Evolutionary conservation across 306 rosid genomes (phyloP).

Genomic region (Astragalus membranaceus): DNA sequence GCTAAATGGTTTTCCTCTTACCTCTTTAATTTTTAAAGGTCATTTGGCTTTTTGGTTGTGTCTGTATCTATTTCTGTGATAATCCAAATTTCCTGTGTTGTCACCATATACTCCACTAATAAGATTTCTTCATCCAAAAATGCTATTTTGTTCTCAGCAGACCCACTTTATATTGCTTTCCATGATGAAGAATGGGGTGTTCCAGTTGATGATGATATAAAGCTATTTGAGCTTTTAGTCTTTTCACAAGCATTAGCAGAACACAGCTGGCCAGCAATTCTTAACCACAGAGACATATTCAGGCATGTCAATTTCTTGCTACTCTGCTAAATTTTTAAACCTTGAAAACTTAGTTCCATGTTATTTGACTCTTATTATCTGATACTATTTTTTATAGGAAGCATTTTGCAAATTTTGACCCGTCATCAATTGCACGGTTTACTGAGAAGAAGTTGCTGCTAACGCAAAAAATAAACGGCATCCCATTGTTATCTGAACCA

Average conservation of each 20-base stretch:
- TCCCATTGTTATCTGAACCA: slow-evolving; percentile 62
- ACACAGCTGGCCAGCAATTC: slow-evolving; percentile 72
- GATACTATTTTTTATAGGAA: slow-evolving; percentile 40
- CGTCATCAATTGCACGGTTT: slow-evolving; percentile 56
- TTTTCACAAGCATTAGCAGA: slow-evolving; percentile 89
- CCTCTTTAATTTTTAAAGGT: background rate
- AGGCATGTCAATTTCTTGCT: slow-evolving; percentile 38
- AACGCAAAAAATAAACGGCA: slow-evolving; percentile 57
- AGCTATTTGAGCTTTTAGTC: slow-evolving; percentile 75
- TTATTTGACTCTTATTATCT: slow-evolving; percentile 11
- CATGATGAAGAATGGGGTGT: slow-evolving; percentile 97
- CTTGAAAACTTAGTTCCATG: background rate
- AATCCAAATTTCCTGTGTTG: background rate
- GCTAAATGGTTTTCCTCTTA: background rate
- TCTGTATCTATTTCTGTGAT: background rate
- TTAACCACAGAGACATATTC: slow-evolving; percentile 59
- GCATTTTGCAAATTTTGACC: slow-evolving; percentile 63
- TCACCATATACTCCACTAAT: background rate
- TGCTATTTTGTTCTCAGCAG: slow-evolving; percentile 32
- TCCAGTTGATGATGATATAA: slow-evolving; percentile 64
- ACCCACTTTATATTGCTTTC: slow-evolving; percentile 58
- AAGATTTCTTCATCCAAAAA: slow-evolving; percentile 2
- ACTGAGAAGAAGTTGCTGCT: slow-evolving; percentile 59
- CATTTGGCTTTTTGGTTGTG: background rate
- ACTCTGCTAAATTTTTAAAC: background rate